Evolutionary conservation across 805 yeast genomes (phyloP).

Genomic region (Teunomyces barrocoloradensis): DNA sequence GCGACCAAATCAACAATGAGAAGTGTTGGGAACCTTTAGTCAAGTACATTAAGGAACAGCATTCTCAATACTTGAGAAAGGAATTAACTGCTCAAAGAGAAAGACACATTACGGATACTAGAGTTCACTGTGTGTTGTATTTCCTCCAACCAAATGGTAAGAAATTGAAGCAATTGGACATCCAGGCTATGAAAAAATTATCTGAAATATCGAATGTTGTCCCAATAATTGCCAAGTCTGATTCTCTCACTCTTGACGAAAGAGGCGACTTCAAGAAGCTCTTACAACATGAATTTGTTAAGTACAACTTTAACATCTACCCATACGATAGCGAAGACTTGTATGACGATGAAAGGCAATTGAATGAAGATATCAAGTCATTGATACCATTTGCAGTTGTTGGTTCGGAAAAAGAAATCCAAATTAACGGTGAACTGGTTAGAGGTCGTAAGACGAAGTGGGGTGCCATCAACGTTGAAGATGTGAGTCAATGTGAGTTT

Average conservation of each 20-base stretch:
- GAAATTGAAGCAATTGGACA: constrained; percentile 81
- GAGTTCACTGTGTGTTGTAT: constrained; percentile 91
- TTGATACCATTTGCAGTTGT: constrained; percentile 92
- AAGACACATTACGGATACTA: constrained; percentile 72
- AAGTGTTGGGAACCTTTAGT: constrained; percentile 96
- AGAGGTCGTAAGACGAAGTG: constrained; percentile 92
- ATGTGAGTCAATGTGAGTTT: constrained; percentile 93
- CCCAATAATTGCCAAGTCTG: constrained; percentile 94
- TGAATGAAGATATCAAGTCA: constrained; percentile 68
- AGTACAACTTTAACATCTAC: constrained; percentile 72
- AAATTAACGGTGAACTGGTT: constrained; percentile 72
- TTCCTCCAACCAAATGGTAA: constrained; percentile 86
- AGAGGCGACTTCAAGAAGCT: constrained; percentile 73
- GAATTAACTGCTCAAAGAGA: constrained; percentile 95
- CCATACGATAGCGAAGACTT: constrained; percentile 76
- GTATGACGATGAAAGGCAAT: constrained; percentile 68
- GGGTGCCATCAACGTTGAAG: constrained; percentile 93
- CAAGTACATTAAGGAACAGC: constrained; percentile 93
- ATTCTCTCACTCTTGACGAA: constrained; percentile 83
- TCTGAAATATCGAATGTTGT: constrained; percentile 90
- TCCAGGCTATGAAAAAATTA: constrained; percentile 76
- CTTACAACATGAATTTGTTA: constrained; percentile 72
- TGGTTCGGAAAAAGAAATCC: constrained; percentile 80
- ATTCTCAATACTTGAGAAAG: constrained; percentile 83
- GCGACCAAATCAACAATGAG: constrained; percentile 93